Base-by-base conservation (phyloP, 225 moss, liverwort and hornwort genomes). In the Marchantia paleacea region DNA sequence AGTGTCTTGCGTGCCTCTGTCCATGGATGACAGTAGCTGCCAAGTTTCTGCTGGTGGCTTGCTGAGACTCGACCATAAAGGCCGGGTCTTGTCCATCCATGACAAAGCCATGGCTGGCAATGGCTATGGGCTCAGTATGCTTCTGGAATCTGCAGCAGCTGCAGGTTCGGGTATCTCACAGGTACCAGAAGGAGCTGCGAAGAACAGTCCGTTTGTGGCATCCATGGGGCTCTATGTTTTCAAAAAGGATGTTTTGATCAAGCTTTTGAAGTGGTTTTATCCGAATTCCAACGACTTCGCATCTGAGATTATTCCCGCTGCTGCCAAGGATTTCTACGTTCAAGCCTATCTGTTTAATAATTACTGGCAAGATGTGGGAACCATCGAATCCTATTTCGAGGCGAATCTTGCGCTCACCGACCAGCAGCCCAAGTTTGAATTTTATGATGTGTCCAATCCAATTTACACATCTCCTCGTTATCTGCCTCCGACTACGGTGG, bases 341-440 rank as follows among this genome's bases (percentile, higher is more conserved):
- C 90, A 90, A 89, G 91, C 91, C 1, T 92, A 91, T 81, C 78
- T 89, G 77, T 92, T 89, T 77, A 91, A 85, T 69, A 89, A 88
- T 52, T 92, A 92, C 78, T 92, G 91, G 91, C 87, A 91, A 30
- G 88, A 91, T 48, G 89, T 92, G 78, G 92, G 90, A 81, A 89
- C 89, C 53, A 89, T 92, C 69, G 88, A 92, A 60, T 90, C 90
- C 57, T 92, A 91, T 73, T 91, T 90, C 72, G 86, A 91, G 73
- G 92, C 92, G 9, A 91, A 92, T 55, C 67, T 92, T 75, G 91
- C 87, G 26, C 85, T 92, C 12, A 89, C 92, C 82, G 81, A 84
- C 71, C 83, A 92, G 84, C 88, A 48, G 58, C 88, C 91, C 0
- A 89, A 92, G 53, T 90, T 92, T 82, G 79, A 84, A 55, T 89